These are phyloP conservation scores for Pseudogymnoascus sp. DNA, from an alignment of 2,329 filamentous ascomycete species.

Conservation along the genomic window DNA sequence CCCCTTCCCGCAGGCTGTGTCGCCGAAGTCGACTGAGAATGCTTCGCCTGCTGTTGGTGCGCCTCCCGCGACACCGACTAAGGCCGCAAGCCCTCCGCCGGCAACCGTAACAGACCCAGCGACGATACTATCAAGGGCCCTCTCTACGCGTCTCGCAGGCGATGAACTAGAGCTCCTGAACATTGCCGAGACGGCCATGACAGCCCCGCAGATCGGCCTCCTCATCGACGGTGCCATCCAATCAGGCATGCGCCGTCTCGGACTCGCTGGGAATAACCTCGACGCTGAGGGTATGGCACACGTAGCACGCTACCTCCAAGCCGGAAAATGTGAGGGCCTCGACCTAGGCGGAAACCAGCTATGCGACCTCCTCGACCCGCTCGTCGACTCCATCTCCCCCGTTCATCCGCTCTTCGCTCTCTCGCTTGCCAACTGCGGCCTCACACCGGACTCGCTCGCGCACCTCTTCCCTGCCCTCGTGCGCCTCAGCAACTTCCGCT, in stretches of 20 bases:
- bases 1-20: conserved; percentile 53
- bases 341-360: conserved; percentile 82
- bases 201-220: conserved; percentile 59
- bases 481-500: conserved; percentile 66
- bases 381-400: conserved; percentile 45
- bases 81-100: conserved; percentile 25
- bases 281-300: conserved; percentile 66
- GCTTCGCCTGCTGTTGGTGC: conserved; percentile 12
- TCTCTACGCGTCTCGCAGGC: conserved; percentile 70
- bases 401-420: conserved; percentile 65
- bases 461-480: conserved; percentile 67
- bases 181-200: conserved; percentile 70
- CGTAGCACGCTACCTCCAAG: conserved; percentile 66
- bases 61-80: conserved; percentile 15
- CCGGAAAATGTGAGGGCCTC: conserved; percentile 74
- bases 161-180: conserved; percentile 73
- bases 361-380: conserved; percentile 44
- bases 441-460: conserved; percentile 65
- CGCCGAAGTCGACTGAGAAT: conserved; percentile 13
- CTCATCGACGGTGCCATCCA: conserved; percentile 77
- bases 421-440: conserved; percentile 76
- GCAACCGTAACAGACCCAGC: conserved; percentile 44
- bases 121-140: conserved; percentile 62
- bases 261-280: conserved; percentile 75
- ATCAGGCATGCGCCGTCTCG: conserved; percentile 69